Conservation (phyloP, 352 stramenopile genomes). For the Thraustochytrium striatum region DNA sequence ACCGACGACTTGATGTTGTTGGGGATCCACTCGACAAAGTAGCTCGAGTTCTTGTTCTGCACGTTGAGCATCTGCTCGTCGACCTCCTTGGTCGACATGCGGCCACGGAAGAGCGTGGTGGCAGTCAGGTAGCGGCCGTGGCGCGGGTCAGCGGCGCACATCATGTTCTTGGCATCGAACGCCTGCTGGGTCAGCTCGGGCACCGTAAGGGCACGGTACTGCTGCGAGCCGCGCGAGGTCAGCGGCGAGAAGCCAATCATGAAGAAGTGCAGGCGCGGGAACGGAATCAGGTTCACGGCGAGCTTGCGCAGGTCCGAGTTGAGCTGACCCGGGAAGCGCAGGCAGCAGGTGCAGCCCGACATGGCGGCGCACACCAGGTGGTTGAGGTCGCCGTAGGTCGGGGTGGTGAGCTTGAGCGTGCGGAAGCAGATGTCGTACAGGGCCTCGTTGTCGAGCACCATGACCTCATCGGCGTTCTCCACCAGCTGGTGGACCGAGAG, state of each 20-base stretch:
- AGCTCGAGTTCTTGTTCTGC: constrained; percentile 99
- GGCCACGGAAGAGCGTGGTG: constrained; percentile 97
- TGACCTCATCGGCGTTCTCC: constrained; percentile 99
- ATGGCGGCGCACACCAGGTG: constrained; percentile 97
- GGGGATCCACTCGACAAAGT: constrained; percentile 99
- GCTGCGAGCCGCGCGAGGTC: constrained; percentile 88
- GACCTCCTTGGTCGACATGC: constrained; percentile 99
- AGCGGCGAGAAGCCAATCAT: constrained; percentile 98
- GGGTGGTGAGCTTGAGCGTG: constrained; percentile 96
- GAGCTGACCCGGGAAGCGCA: constrained; percentile 96
- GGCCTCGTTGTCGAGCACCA: constrained; percentile 99
- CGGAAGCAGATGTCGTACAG: constrained; percentile 99
- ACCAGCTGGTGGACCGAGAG: constrained; percentile 98
- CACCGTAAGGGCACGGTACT: constrained; percentile 95
- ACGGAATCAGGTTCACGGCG: constrained; percentile 96
- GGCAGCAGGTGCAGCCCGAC: constrained; percentile 95
- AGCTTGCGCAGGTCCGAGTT: constrained; percentile 98
- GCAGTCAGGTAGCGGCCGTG: constrained; percentile 98
- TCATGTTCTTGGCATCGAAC: constrained; percentile 99
- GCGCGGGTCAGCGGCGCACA: constrained; percentile 96
- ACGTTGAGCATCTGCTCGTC: constrained; percentile 99
- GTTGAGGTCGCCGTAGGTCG: constrained; percentile 98
- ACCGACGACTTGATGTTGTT: constrained; percentile 99
- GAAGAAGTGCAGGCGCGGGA: constrained; percentile 99
- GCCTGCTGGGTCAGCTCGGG: constrained; percentile 96